Conservation (phyloP, 495 filamentous ascomycete species). For the Neurospora hispaniola region DNA sequence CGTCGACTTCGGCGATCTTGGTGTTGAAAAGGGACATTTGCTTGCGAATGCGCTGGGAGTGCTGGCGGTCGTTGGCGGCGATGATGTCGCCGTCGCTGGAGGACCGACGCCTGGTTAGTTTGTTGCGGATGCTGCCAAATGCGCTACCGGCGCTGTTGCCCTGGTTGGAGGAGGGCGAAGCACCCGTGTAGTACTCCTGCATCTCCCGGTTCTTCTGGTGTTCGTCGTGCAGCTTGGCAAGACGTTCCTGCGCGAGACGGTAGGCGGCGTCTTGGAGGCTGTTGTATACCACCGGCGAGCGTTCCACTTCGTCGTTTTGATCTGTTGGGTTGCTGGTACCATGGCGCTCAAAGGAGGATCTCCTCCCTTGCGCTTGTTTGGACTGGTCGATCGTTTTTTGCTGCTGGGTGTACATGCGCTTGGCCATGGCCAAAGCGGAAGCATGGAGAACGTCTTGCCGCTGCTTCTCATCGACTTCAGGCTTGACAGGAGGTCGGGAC, state of each 20-base stretch:
- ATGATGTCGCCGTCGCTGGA: constrained; percentile 56
- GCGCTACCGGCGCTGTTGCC: constrained; percentile 20
- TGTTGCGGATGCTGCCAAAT: constrained; percentile 42
- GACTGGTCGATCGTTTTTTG: constrained; percentile 46
- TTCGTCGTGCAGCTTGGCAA: constrained; percentile 69
- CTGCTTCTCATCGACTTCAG: constrained; percentile 63
- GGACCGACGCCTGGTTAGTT: constrained; percentile 51
- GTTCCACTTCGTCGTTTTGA: constrained; percentile 16
- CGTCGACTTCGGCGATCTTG: constrained; percentile 57
- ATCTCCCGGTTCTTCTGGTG: constrained; percentile 45
- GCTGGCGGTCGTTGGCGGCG: constrained; percentile 47
- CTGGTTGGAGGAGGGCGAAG: not conserved
- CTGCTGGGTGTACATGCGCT: constrained; percentile 64
- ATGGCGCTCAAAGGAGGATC: constrained; percentile 17
- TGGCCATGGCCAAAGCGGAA: constrained; percentile 79
- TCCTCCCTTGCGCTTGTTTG: constrained; percentile 20
- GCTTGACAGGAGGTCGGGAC: constrained; percentile 58
- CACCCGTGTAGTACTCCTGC: constrained; percentile 52
- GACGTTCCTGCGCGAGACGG: constrained; percentile 69
- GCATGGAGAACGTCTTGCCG: constrained; percentile 62
- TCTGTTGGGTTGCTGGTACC: not conserved
- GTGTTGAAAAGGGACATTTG: constrained; percentile 71
- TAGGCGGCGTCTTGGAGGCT: constrained; percentile 75
- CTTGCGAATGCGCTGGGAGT: constrained; percentile 59
- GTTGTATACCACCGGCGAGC: constrained; percentile 32